Evolutionary conservation across 2,329 filamentous ascomycete genomes (phyloP), one percentile per base, ranked within the genome.

Genomic region (Penicillium sp.): DNA sequence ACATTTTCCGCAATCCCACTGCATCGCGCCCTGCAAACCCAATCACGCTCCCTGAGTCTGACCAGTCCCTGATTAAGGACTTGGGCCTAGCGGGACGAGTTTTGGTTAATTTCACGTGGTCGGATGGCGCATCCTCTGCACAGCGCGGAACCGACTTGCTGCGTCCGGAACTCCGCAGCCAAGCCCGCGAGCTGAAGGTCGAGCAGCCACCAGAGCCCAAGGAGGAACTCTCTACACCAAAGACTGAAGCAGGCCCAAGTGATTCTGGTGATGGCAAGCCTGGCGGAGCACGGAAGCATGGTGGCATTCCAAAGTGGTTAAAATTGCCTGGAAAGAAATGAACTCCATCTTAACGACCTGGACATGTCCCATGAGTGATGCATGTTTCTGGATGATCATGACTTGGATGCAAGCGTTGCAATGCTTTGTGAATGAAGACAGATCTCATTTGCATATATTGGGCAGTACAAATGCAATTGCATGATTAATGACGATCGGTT

Each of bases 91-190:
- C 79, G 3, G 85, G 85, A 6, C 81, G 84, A 30, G 85, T 92
- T 28, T 76, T 95, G 8, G 76, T 96, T 39, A 92, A 87, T 53
- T 81, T 95, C 54, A 73, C 84, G 1, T 95, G 90, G 89, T 82
- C 84, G 18, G 81, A 86, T 42, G 77, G 71, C 33, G 87, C 85
- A 1, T 77, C 81, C n/a, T 63, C 74, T 1, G 74, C 79, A 10
- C 64, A 64, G 53, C 79, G 79, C 43, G 63, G 60, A 27, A 74
- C 72, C 22, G 75, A 81, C 14, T 83, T 88, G 46, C 70, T 94
- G 50, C 86, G 82, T 55, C 69, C 75, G 38, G 80, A 83, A 24
- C 77, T 86, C 46, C 80, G 82, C 25, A 77, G 79, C 46, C 78
- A 82, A 63, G 90, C 89, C 1, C 81, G 81, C 66, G 81, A 85